Evolutionary conservation across 2,329 filamentous ascomycete genomes (phyloP), one percentile per base, ranked within the genome.

Genomic region (Alternaria sp.): DNA sequence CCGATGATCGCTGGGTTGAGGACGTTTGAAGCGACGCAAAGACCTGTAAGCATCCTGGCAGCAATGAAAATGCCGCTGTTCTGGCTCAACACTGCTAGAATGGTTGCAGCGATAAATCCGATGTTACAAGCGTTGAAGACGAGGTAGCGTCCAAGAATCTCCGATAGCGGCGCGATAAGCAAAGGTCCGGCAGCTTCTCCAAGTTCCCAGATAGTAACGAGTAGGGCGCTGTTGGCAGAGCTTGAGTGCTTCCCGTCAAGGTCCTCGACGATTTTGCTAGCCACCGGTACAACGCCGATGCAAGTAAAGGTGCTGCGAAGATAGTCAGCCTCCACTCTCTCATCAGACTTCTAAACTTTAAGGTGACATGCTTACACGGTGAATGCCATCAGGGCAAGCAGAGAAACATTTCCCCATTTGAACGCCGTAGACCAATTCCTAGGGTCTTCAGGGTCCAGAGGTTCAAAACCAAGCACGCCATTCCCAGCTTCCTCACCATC

Each of bases 1-100:
- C 86, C 87, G 17, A 89, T 82, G 51, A 89, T 85, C 24, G 86
- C 84, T 0, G 87, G 87, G 61, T 84, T 86, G 17, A 90, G 78
- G 8, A 88, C 86, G 62, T 87, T 80, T 4, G 78, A 77, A 21
- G 80, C 77, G 5, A 82, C 80, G 40, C 78, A 74, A 31, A 79
- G 63, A 39, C 79, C 79, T 41, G 81, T 80, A 58, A 84, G 74
- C 63, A 79, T 79, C 37, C 81, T 66, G 0, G 78, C 75, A 8
- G 72, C 72, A 49, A 83, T 81, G 58, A 82, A 73, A 4, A 81
- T 54, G 1, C 66, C 56, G 5, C 75, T 74, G 53, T 67, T 79
- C 9, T 76, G 72, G 57, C 78, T 77, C 29, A 73, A 62, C 2
- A 77, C 78, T 13, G 78, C 76, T 10, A 81, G 60, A 10, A 79